Conservation (phyloP, 768 basidiomycete species). For the Dacryopinax spathularia region DNA sequence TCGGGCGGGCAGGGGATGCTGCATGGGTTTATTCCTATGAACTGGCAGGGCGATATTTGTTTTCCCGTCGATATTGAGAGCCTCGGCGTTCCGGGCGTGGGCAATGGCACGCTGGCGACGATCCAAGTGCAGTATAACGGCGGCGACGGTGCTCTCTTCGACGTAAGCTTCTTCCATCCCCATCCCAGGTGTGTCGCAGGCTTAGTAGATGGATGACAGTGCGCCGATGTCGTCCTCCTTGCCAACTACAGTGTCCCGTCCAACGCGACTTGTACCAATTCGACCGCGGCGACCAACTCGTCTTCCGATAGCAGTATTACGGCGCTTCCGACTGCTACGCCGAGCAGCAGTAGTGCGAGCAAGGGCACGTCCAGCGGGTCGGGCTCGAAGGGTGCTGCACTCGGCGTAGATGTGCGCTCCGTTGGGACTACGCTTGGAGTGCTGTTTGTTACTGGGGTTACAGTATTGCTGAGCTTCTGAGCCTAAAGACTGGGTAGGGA, state of each 20-base stretch:
- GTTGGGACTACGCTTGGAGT: too few relatives aligned
- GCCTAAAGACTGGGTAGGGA: too few relatives aligned
- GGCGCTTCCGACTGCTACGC: too few relatives aligned
- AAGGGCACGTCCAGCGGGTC: too few relatives aligned
- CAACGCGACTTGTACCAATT: conserved; percentile 17
- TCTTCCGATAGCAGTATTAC: too few relatives aligned
- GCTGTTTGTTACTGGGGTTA: too few relatives aligned
- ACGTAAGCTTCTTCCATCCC: conserved; percentile 30
- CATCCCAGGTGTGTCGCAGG: background rate
- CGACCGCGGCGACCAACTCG: background rate
- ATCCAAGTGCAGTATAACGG: conserved; percentile 53
- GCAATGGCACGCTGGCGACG: conserved; percentile 60
- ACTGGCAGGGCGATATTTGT: conserved; percentile 51
- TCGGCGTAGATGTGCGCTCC: too few relatives aligned
- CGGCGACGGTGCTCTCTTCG: conserved; percentile 58
- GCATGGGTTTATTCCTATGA: conserved; percentile 36
- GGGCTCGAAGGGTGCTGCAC: too few relatives aligned
- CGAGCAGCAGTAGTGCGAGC: too few relatives aligned
- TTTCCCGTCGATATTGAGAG: conserved; percentile 47
- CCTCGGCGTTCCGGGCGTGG: conserved; percentile 36
- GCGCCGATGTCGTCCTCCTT: conserved; percentile 63
- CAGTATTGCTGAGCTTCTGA: too few relatives aligned
- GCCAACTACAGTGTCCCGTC: conserved; percentile 37
- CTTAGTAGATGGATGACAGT: conserved; percentile 30
- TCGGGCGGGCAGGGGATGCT: conserved; percentile 21